Conservation (phyloP, 176 grass and related monocot species). For the Triticum urartu region DNA sequence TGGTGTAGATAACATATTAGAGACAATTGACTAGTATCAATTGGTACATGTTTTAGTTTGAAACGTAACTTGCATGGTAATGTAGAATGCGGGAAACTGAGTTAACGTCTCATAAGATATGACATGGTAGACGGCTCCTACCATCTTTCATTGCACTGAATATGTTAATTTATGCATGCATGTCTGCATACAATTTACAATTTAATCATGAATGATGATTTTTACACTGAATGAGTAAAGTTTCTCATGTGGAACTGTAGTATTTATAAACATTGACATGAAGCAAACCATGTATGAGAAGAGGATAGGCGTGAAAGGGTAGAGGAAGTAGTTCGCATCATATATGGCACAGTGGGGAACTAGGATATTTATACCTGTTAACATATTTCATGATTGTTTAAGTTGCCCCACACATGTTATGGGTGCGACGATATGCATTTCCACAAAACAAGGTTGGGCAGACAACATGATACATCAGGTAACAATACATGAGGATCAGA, state of each 20-base stretch:
- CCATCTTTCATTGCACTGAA: neutral
- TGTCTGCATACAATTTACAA: neutral
- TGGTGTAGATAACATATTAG: neutral
- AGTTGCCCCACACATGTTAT: neutral
- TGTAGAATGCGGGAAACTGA: neutral
- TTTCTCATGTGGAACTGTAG: conserved; percentile 10
- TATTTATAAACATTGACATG: neutral
- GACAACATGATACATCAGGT: neutral
- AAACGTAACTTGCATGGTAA: neutral
- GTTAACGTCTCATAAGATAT: neutral
- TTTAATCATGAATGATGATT: neutral
- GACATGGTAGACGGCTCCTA: neutral
- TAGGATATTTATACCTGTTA: neutral
- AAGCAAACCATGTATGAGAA: neutral
- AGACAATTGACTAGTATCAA: neutral
- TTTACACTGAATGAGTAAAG: neutral
- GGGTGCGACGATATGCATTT: neutral
- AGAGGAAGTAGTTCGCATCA: neutral
- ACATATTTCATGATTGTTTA: conserved; percentile 1
- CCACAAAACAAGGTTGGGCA: neutral
- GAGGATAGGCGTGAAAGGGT: neutral
- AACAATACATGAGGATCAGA: neutral
- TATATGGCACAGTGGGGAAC: neutral
- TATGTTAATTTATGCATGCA: neutral
- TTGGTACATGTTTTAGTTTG: neutral